A percentile compares a stretch with the other conserved stretches of the same genome.
Evolutionary conservation across 192 early-diverging fungal species (phyloP).

Genomic region (Backusella circina): DNA sequence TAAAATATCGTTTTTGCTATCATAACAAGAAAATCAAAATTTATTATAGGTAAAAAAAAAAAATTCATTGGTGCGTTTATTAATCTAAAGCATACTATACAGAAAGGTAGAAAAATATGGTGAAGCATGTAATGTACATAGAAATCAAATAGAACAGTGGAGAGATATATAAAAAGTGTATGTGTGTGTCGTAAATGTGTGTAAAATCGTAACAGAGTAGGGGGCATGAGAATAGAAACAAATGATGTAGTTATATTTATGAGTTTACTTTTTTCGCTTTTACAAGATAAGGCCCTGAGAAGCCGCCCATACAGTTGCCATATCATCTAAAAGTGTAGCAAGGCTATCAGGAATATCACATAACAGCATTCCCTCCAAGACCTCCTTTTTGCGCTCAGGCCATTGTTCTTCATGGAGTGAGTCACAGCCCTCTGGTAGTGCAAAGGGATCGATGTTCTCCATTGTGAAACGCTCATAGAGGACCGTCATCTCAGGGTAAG

Average conservation of each 20-base stretch:
- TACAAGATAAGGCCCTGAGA: neutral
- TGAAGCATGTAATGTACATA: neutral
- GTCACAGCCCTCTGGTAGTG: neutral
- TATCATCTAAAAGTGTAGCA: neutral
- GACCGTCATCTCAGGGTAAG: conserved; percentile 3
- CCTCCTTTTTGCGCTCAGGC: neutral
- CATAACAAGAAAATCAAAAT: neutral
- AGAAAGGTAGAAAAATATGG: neutral
- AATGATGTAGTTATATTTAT: neutral
- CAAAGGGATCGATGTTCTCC: neutral
- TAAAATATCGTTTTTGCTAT: neutral
- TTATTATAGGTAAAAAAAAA: neutral
- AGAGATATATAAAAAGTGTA: neutral
- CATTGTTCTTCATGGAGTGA: neutral
- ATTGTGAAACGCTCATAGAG: conserved; percentile 4
- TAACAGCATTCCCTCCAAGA: neutral
- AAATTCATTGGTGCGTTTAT: neutral
- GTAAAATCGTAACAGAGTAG: neutral
- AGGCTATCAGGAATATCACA: conserved; percentile 17
- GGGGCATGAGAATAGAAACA: neutral
- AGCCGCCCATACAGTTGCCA: neutral
- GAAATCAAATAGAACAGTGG: neutral
- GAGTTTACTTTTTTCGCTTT: no score
- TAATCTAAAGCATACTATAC: neutral
- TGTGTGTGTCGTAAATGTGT: neutral